Percentiles rank a stretch among this genome's conserved stretches.
Conservation (phyloP, 306 rosid species). For the Astragalus glycyphyllos region DNA sequence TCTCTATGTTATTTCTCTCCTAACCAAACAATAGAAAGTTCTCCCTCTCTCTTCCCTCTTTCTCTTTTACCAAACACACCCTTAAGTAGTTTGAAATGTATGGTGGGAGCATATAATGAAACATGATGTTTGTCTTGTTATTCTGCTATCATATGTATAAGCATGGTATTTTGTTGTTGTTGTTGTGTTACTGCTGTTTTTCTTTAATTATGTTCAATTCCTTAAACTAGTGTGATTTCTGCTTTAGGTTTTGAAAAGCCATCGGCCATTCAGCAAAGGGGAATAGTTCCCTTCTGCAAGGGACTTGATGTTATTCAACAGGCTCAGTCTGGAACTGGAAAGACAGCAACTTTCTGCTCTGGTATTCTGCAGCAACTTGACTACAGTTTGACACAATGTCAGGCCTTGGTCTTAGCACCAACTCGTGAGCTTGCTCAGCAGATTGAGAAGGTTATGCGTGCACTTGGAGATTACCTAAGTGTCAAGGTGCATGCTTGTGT, state of each 20-base stretch:
- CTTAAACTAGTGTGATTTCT: conserved; percentile 16
- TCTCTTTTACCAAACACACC: too few relatives aligned
- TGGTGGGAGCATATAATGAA: not conserved
- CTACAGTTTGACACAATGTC: conserved; percentile 64
- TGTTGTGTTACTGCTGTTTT: not conserved
- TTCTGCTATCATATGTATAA: not conserved
- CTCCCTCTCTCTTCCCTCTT: too few relatives aligned
- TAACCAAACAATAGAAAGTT: too few relatives aligned
- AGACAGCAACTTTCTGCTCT: conserved; percentile 83
- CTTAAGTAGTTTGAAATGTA: not conserved
- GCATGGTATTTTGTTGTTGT: not conserved
- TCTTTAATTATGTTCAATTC: not conserved
- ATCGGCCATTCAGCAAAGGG: conserved; percentile 85
- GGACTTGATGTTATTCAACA: conserved; percentile 88
- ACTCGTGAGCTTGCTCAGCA: conserved; percentile 86
- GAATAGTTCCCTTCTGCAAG: conserved; percentile 76
- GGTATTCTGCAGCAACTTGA: conserved; percentile 82
- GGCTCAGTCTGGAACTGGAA: conserved; percentile 88
- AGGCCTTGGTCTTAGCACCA: conserved; percentile 80
- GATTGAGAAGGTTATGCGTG: conserved; percentile 90
- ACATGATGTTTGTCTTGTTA: not conserved
- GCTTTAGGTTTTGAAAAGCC: conserved; percentile 80
- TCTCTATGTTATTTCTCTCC: too few relatives aligned
- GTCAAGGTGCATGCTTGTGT: conserved; percentile 86
- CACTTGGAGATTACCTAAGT: conserved; percentile 83